Percentiles rank a stretch among this genome's conserved stretches.
Conservation (phyloP, 2,329 filamentous ascomycete genomes). For the Albifimbria verrucaria region DNA sequence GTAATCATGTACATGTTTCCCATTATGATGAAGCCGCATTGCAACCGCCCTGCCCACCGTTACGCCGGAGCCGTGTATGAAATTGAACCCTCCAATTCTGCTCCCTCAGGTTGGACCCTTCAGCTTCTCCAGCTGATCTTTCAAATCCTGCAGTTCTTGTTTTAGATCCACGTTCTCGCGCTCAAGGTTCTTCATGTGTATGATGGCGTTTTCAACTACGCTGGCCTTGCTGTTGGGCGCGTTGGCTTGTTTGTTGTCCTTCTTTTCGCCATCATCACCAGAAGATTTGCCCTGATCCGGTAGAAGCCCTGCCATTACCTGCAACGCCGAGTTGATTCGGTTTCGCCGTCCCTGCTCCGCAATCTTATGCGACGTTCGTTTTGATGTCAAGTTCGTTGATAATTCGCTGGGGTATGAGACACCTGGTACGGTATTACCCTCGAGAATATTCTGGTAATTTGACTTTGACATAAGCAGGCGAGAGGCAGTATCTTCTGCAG, state of each 20-base stretch:
- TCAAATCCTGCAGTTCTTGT: slow-evolving; percentile 47
- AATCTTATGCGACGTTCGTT: slow-evolving; percentile 96
- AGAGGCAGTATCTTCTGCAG: slow-evolving; percentile 59
- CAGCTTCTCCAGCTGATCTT: slow-evolving; percentile 25
- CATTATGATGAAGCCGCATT: not conserved
- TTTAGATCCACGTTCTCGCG: slow-evolving; percentile 68
- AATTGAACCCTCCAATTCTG: too few species aligned
- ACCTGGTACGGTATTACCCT: slow-evolving; percentile 86
- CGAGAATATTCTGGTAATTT: slow-evolving; percentile 96
- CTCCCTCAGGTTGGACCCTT: slow-evolving; percentile 11
- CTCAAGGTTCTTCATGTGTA: slow-evolving; percentile 86
- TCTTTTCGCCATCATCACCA: slow-evolving; percentile 43
- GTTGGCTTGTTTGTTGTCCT: slow-evolving; percentile 36
- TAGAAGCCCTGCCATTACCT: slow-evolving; percentile 86
- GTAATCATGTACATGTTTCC: not conserved
- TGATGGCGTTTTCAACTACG: slow-evolving; percentile 95
- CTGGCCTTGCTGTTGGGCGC: slow-evolving; percentile 87
- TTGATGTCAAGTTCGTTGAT: slow-evolving; percentile 90
- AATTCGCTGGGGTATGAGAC: slow-evolving; percentile 88
- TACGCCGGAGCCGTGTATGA: not conserved
- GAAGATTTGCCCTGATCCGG: slow-evolving; percentile 51
- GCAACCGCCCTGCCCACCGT: not conserved
- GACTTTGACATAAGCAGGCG: slow-evolving; percentile 88
- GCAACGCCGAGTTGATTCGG: slow-evolving; percentile 88
- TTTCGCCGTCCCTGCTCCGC: slow-evolving; percentile 95